A percentile compares a stretch with the other conserved stretches of the same genome.
These are phyloP conservation scores for Serendipita indica DNA, from an alignment of 768 basidiomycete species.

Conservation along the genomic window DNA sequence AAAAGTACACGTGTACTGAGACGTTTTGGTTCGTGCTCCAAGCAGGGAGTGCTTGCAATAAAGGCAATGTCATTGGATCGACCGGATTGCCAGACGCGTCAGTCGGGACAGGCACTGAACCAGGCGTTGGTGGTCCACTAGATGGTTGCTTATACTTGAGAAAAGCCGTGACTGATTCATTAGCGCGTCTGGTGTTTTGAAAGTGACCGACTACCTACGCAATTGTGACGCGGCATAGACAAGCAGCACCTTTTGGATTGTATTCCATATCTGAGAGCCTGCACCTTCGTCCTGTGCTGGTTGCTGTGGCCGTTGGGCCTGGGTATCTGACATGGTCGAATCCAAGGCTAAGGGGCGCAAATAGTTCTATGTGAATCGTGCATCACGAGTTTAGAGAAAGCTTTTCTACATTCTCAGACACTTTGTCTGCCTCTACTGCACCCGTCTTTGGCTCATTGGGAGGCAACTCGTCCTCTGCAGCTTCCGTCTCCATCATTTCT, in stretches of 20 bases:
- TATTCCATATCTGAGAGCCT: slow-evolving; percentile 9
- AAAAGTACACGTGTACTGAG: slow-evolving; percentile 53
- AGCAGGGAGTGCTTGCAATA: neutral
- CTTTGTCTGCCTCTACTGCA: neutral
- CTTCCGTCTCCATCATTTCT: slow-evolving; percentile 24
- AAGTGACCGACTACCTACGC: neutral
- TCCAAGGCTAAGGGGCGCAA: too few species aligned
- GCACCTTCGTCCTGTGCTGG: neutral
- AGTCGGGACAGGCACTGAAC: neutral
- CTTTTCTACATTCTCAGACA: neutral
- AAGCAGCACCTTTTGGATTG: slow-evolving; percentile 9
- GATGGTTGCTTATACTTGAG: neutral
- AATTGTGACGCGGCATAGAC: slow-evolving; percentile 11
- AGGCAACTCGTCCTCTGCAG: slow-evolving; percentile 22
- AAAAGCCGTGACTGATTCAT: neutral
- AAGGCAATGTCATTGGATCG: neutral
- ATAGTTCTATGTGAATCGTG: neutral
- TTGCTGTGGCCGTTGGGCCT: neutral
- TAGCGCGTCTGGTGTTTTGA: neutral
- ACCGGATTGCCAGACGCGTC: slow-evolving; percentile 10
- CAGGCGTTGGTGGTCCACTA: neutral
- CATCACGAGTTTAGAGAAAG: neutral
- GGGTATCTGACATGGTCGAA: neutral
- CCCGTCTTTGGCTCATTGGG: neutral
- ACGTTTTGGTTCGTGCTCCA: slow-evolving; percentile 9